These are phyloP conservation scores for Beauveria bassiana DNA, from an alignment of 2,329 filamentous ascomycete species.

Conservation along the genomic window DNA sequence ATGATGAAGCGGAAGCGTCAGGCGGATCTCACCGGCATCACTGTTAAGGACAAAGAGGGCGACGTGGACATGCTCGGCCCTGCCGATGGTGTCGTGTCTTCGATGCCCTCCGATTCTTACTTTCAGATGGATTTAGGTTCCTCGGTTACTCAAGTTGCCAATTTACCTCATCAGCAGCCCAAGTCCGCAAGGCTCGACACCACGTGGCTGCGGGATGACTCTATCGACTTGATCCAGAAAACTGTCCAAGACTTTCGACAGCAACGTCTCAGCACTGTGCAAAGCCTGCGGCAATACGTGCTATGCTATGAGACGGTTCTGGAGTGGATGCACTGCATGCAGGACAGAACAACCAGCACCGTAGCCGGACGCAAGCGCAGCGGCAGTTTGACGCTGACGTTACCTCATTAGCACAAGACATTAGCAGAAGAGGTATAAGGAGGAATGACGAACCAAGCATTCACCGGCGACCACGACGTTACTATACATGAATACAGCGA, in stretches of 20 bases:
- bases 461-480: not conserved
- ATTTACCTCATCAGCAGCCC: conserved; percentile 1
- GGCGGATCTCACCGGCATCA: conserved; percentile 21
- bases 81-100: conserved; percentile 23
- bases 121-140: conserved; percentile 3
- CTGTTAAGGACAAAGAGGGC: conserved; percentile 28
- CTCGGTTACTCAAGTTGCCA: not conserved
- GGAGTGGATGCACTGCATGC: conserved; percentile 65
- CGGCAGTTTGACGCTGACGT: conserved; percentile 14
- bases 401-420: not conserved
- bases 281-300: conserved; percentile 86
- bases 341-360: conserved; percentile 23
- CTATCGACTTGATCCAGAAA: conserved; percentile 71
- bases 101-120: conserved; percentile 11
- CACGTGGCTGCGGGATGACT: conserved; percentile 61
- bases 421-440: not conserved
- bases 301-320: conserved; percentile 92
- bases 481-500: not conserved
- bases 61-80: conserved; percentile 38
- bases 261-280: conserved; percentile 93
- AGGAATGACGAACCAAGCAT: not conserved
- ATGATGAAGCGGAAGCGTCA: conserved; percentile 83
- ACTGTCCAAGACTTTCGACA: conserved; percentile 86
- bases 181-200: conserved; percentile 31
- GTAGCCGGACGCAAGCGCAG: conserved; percentile 16